Evolutionary conservation across 2,329 filamentous ascomycete genomes (phyloP), one percentile per base, ranked within the genome.

Genomic region (Trichoderma sp.): DNA sequence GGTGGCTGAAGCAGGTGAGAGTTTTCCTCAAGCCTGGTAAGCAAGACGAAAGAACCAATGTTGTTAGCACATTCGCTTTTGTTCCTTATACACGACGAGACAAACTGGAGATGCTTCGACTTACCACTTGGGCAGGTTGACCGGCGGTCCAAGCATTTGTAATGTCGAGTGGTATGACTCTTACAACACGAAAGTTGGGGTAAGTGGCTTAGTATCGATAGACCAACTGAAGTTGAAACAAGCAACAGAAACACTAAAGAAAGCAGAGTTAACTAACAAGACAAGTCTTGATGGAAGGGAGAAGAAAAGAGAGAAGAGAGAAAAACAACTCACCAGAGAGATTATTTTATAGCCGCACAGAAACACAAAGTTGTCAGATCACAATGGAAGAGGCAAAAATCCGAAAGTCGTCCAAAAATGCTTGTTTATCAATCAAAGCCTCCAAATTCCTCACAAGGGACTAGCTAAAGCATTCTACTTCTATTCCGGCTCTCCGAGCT

Each of bases 1-100:
- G 96, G 96, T 0, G 96, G 96, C 81, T 97, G 90, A 71, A 98
- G 89, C 73, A 98, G 91, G 80, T 98, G 95, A 0, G 92, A 92
- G 82, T 98, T 98, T 80, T 95, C 89, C 78, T 93, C 88, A 53
- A 99, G 91, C 95, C 95, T 98, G 9, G 11, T 4, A 8, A 15
- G 6, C 47, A 23, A 32, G 55, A 32, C 53, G 12, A 64, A 64
- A 28, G 4, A 30, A n/a, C 28, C 43, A 50, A 32, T 15, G 2
- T 5, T 5, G 26, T 17, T 4, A 62, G 68, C 12, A 23, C 43
- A 20, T 1, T 59, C 8, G 6, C 6, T 43, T 17, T 39, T 39
- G 7, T n/a, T 34, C 28, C 6, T 28, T 20, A 12, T 20, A 50
- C 50, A 15, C 23, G 55, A 23, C 5, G 12, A 8, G 63, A 55